phyloP scores from a whole-genome alignment of 2,329 filamentous ascomycete species.

The Hypoxylon sp. region DNA sequence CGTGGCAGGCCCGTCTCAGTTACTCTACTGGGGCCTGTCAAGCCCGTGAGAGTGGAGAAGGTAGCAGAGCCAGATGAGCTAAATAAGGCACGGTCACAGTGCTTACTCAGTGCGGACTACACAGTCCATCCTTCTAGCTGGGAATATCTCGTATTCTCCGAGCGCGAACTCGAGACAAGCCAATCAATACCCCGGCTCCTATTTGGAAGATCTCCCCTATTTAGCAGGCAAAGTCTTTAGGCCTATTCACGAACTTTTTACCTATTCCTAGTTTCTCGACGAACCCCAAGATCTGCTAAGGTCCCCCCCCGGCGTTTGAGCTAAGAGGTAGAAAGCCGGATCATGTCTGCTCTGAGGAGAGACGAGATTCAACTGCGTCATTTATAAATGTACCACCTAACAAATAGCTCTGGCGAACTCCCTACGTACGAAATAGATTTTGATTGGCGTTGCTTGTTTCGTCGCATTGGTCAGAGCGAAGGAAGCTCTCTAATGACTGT shows the following conservation, averaged over 20 bases:
- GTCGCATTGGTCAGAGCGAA: no score
- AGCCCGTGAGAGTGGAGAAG: slow-evolving; percentile 4
- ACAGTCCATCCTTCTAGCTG: slow-evolving; percentile 8
- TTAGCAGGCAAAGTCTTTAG: slow-evolving; percentile 13
- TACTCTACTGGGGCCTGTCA: not conserved
- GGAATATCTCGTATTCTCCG: slow-evolving; percentile 35
- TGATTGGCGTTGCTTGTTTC: not conserved
- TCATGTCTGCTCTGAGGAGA: not conserved
- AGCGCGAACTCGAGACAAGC: slow-evolving; percentile 2
- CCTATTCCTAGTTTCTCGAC: no score
- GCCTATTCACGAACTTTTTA: not conserved
- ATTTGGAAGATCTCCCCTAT: slow-evolving; percentile 10
- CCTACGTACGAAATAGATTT: not conserved
- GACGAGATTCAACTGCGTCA: not conserved
- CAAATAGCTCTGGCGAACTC: not conserved
- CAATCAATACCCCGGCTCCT: not conserved
- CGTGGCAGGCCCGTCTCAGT: not conserved
- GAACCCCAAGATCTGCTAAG: slow-evolving; percentile 4
- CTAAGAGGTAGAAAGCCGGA: slow-evolving; percentile 4
- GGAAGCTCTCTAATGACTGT: slow-evolving; percentile 9
- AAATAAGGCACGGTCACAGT: slow-evolving; percentile 22
- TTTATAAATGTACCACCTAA: not conserved
- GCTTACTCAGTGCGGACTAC: slow-evolving; percentile 11
- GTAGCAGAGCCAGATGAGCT: slow-evolving; percentile 2
- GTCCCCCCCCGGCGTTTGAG: slow-evolving; percentile 7